These are phyloP conservation scores for Haplosporangium sp. DNA, from an alignment of 371 early-diverging fungal genomes.

Conservation along the genomic window DNA sequence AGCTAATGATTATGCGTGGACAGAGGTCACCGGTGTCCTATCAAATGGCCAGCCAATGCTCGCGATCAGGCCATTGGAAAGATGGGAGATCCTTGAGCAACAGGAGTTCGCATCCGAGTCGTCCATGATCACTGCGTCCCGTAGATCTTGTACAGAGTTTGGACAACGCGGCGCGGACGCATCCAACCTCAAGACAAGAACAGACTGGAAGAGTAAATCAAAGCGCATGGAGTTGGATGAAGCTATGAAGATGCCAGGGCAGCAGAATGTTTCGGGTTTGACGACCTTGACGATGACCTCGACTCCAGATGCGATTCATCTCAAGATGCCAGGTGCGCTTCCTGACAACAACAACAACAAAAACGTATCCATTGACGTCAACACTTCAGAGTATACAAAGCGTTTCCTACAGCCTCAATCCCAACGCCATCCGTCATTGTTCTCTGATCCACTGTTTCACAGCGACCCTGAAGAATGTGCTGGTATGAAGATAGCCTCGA, in stretches of 20 bases:
- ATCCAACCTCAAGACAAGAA: not conserved
- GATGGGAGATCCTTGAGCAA: conserved; percentile 11
- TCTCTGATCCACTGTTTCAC: too few species aligned
- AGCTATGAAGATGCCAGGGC: conserved; percentile 23
- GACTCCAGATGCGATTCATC: not conserved
- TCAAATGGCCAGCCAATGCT: conserved; percentile 34
- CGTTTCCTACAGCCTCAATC: too few species aligned
- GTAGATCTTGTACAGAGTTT: not conserved
- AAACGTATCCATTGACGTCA: conserved; percentile 6
- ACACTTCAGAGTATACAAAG: not conserved
- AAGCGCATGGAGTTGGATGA: conserved; percentile 38
- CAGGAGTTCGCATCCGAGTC: not conserved
- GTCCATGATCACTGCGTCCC: not conserved
- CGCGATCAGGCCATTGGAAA: conserved; percentile 30
- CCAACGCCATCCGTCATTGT: not conserved
- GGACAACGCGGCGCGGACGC: not conserved
- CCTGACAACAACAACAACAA: conserved; percentile 2
- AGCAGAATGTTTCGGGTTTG: conserved; percentile 23
- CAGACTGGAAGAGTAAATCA: conserved; percentile 23
- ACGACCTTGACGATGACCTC: conserved; percentile 14
- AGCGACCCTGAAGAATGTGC: not conserved
- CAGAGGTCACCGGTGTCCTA: conserved; percentile 26
- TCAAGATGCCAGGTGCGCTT: conserved; percentile 30
- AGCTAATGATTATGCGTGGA: conserved; percentile 22
- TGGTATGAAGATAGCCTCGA: conserved; percentile 9